phyloP scores from a whole-genome alignment of 768 basidiomycete genomes.

The Serendipita sp. region DNA sequence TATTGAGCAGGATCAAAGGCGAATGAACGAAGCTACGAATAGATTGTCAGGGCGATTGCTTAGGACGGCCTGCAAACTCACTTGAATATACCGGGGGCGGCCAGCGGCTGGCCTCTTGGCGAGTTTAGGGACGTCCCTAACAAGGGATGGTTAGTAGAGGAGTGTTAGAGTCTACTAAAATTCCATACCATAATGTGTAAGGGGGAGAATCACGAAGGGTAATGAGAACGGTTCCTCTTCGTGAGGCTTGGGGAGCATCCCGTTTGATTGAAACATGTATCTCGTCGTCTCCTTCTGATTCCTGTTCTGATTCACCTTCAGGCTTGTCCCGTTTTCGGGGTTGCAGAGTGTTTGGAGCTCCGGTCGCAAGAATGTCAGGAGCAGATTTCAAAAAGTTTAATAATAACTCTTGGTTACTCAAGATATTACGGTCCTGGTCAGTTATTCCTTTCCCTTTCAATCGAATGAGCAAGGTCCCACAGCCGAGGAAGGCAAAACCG shows the following conservation, averaged over 20 bases:
- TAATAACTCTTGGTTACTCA: constrained; percentile 73
- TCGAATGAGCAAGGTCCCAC: not conserved
- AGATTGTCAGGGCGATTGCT: not conserved
- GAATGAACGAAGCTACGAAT: constrained; percentile 63
- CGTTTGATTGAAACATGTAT: constrained; percentile 8
- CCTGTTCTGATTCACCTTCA: constrained; percentile 28
- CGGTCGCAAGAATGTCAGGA: constrained; percentile 40
- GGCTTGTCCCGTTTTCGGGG: constrained; percentile 12
- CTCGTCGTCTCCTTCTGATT: constrained; percentile 19
- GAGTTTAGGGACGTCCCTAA: constrained; percentile 60
- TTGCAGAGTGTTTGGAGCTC: constrained; percentile 32
- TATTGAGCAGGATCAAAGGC: constrained; percentile 52
- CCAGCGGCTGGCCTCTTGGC: constrained; percentile 58
- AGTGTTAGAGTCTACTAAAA: not conserved
- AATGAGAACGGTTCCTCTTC: constrained; percentile 63
- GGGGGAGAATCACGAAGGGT: constrained; percentile 77
- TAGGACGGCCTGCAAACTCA: constrained; percentile 47
- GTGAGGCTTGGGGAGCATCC: constrained; percentile 12
- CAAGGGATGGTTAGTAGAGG: not conserved
- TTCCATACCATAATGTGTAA: constrained; percentile 66
- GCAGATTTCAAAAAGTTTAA: constrained; percentile 70
- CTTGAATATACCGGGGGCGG: constrained; percentile 26
- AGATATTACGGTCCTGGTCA: constrained; percentile 85
- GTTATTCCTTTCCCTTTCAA: constrained; percentile 67
- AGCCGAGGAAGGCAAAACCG: constrained; percentile 16